A percentile compares a stretch with the other conserved stretches of the same genome.
These are phyloP conservation scores for Paulownia fortunei DNA, from an alignment of 257 asterid genomes.

Conservation along the genomic window DNA sequence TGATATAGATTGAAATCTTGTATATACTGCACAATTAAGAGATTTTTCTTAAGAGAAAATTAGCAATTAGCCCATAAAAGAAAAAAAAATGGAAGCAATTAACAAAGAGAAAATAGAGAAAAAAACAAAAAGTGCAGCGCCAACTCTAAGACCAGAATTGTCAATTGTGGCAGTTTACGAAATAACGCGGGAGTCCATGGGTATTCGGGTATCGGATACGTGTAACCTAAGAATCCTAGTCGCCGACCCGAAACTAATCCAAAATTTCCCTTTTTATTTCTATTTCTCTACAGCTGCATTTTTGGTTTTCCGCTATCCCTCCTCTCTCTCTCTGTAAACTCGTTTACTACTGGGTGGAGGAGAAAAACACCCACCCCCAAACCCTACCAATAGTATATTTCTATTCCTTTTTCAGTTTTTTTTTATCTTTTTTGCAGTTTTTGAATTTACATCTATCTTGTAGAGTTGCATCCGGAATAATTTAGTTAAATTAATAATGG, in stretches of 20 bases:
- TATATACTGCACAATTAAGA: too few relatives aligned
- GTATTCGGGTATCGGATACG: slow-evolving; percentile 16
- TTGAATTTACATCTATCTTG: background rate
- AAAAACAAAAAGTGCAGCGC: too few relatives aligned
- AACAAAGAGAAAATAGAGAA: background rate
- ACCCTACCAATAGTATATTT: slow-evolving; percentile 6
- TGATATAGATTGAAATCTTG: too few relatives aligned
- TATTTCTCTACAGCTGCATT: background rate
- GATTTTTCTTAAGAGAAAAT: too few relatives aligned
- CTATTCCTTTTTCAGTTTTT: background rate
- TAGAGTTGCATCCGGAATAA: background rate
- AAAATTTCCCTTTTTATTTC: background rate
- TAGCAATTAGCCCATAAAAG: background rate
- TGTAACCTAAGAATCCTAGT: background rate
- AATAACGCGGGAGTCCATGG: slow-evolving; percentile 18
- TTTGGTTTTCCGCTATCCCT: background rate
- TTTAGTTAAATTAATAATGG: slow-evolving; percentile 10
- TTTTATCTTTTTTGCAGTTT: background rate
- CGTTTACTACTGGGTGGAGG: background rate
- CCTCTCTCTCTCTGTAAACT: background rate
- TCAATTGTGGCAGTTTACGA: background rate
- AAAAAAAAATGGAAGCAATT: background rate
- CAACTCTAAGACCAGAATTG: too few relatives aligned
- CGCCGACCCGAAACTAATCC: slow-evolving; percentile 19
- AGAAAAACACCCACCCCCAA: slow-evolving; percentile 1